phyloP scores from a whole-genome alignment of 2,329 filamentous ascomycete species.

The Huntiella bhutanensis region DNA sequence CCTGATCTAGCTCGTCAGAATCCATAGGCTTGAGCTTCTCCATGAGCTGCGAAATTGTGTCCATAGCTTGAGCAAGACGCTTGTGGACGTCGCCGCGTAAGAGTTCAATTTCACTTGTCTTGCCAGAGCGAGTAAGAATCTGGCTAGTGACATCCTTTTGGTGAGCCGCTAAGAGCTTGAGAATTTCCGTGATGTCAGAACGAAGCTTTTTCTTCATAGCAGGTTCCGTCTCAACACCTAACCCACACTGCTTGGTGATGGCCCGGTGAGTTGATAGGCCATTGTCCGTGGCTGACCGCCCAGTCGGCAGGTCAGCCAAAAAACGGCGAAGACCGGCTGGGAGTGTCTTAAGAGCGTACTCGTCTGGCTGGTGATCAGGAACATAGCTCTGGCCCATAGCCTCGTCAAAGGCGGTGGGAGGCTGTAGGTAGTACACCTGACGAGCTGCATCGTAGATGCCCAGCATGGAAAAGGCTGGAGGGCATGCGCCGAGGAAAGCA shows the following conservation, averaged over 20 bases:
- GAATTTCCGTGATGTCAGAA: conserved; percentile 10
- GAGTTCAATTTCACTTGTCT: conserved; percentile 1
- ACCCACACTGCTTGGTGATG: not conserved
- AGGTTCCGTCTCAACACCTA: conserved; percentile 10
- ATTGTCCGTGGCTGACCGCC: not conserved
- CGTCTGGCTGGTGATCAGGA: not conserved
- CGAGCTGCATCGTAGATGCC: conserved; percentile 11
- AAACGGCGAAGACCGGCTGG: conserved; percentile 11
- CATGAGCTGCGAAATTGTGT: conserved; percentile 5
- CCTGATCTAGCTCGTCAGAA: not conserved
- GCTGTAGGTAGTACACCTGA: conserved; percentile 11
- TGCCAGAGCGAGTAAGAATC: not conserved
- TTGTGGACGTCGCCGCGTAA: conserved; percentile 3
- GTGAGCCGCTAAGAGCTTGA: conserved; percentile 6
- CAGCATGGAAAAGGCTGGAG: conserved; percentile 8
- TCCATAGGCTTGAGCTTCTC: not conserved
- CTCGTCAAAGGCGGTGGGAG: conserved; percentile 9
- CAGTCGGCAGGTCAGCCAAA: conserved; percentile 4
- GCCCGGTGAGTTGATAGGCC: not conserved
- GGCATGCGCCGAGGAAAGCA: conserved; percentile 7
- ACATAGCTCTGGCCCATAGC: not conserved
- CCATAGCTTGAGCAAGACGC: conserved; percentile 1
- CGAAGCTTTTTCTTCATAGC: conserved; percentile 9
- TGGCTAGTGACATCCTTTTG: conserved; percentile 6
- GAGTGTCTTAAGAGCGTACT: conserved; percentile 1